Percentiles rank a stretch among this genome's conserved stretches.
Conservation (phyloP, 1,284 basidiomycete genomes). For the Leccinum brunneo-olivaceum region DNA sequence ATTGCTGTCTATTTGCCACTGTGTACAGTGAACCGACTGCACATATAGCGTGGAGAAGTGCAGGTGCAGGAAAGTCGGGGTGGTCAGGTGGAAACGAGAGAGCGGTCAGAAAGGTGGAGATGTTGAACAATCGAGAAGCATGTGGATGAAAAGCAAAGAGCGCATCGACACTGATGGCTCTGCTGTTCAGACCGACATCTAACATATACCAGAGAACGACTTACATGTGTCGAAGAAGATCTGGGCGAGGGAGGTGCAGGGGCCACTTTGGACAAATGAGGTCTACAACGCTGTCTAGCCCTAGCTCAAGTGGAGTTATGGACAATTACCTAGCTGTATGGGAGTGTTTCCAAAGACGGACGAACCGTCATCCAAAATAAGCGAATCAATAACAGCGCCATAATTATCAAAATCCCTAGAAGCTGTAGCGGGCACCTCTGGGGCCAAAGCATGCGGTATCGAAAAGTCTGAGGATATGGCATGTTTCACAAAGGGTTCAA, state of each 20-base stretch:
- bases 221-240: conserved; percentile 59
- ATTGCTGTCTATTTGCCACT: conserved; percentile 38
- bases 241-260: conserved; percentile 49
- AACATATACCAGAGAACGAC: conserved; percentile 16
- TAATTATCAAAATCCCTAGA: neutral
- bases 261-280: conserved; percentile 58
- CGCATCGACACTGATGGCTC: conserved; percentile 49
- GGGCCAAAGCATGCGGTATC: neutral
- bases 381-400: neutral
- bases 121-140: conserved; percentile 59
- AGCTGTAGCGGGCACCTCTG: neutral
- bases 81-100: conserved; percentile 62
- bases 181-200: neutral
- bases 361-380: neutral
- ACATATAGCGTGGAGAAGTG: conserved; percentile 71
- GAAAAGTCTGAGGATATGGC: neutral
- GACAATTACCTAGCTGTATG: conserved; percentile 6
- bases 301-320: neutral
- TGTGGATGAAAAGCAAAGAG: conserved; percentile 72
- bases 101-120: conserved; percentile 55
- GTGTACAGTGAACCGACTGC: conserved; percentile 67
- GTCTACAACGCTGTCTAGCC: conserved; percentile 7
- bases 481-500: conserved; percentile 5
- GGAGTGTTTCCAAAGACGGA: conserved; percentile 1
- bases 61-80: conserved; percentile 59